phyloP scores from a whole-genome alignment of 2,329 filamentous ascomycete genomes.

The Penicillium oxalicum region DNA sequence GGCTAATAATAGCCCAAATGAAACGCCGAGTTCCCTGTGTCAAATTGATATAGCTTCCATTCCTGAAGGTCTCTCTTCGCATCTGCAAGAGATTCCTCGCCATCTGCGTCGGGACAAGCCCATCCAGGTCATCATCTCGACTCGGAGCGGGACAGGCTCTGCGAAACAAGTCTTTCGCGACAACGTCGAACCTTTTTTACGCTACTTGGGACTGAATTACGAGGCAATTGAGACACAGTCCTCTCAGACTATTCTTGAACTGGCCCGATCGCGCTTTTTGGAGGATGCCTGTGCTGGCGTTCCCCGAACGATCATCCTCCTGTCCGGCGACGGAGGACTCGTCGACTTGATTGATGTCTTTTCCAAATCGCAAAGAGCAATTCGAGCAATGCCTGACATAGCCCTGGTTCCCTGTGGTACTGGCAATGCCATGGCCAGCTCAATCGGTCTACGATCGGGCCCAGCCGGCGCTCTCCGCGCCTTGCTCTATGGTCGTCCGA shows the following conservation, averaged over 20 bases:
- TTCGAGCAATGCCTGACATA: conserved; percentile 50
- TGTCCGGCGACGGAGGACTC: conserved; percentile 83
- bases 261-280: conserved; percentile 50
- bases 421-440: conserved; percentile 43
- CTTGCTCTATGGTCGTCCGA: conserved; percentile 53
- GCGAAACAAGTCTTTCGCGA: conserved; percentile 52
- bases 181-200: conserved; percentile 53
- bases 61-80: conserved; percentile 12
- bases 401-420: conserved; percentile 49
- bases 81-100: conserved; percentile 16
- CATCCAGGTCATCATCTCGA: conserved; percentile 62
- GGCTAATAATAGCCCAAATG: neutral
- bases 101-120: conserved; percentile 16
- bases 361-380: conserved; percentile 16
- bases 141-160: conserved; percentile 56
- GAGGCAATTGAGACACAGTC: conserved; percentile 58
- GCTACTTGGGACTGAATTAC: conserved; percentile 46
- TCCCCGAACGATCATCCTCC: conserved; percentile 62
- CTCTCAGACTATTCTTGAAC: conserved; percentile 57
- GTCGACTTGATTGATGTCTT: conserved; percentile 74
- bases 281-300: conserved; percentile 44
- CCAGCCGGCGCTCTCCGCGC: conserved; percentile 47
- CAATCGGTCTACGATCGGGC: conserved; percentile 27
- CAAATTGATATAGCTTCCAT: conserved; percentile 15
- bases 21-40: conserved; percentile 7